A percentile compares a stretch with the other conserved stretches of the same genome.
phyloP scores from a whole-genome alignment of 1,284 basidiomycete genomes.

The Pascua guehoae region DNA sequence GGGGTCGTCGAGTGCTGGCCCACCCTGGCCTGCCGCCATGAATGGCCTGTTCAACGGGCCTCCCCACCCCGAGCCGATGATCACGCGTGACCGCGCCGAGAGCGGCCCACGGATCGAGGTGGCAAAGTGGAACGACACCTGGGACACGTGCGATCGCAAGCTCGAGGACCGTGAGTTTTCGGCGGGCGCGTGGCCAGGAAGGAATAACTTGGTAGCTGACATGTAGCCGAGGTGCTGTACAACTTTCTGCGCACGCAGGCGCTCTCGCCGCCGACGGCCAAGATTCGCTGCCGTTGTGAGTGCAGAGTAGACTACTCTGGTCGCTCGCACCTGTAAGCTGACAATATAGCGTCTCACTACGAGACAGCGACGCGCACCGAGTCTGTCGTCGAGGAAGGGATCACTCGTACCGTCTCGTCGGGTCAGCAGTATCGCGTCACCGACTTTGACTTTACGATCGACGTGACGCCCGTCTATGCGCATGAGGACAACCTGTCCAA shows the following conservation, averaged over 20 bases:
- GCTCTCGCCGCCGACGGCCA: constrained; percentile 23
- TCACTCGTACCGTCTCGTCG: constrained; percentile 10
- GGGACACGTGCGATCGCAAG: constrained; percentile 23
- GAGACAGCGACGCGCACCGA: constrained; percentile 23
- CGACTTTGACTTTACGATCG: constrained; percentile 44
- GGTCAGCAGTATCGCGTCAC: constrained; percentile 28
- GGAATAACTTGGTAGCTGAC: not conserved
- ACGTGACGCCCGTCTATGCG: constrained; percentile 25
- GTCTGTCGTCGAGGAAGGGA: constrained; percentile 24
- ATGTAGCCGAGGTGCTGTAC: constrained; percentile 32
- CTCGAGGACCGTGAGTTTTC: constrained; percentile 29
- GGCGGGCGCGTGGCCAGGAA: not conserved
- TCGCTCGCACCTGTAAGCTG: not conserved
- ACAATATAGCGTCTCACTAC: constrained; percentile 15
- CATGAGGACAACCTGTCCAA: constrained; percentile 33
- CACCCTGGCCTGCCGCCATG: constrained; percentile 18
- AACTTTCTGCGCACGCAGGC: constrained; percentile 35
- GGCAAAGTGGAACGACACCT: constrained; percentile 1
- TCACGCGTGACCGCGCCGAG: constrained; percentile 14
- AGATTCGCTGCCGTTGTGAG: constrained; percentile 21
- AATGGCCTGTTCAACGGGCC: constrained; percentile 30
- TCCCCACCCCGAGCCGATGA: constrained; percentile 29
- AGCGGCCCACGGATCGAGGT: constrained; percentile 15
- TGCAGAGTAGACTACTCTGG: constrained; percentile 1
- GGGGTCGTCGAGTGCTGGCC: not conserved